Percentiles rank a stretch among this genome's conserved stretches.
phyloP scores from a whole-genome alignment of 805 yeast genomes.

The Grigorovia jiainica region DNA sequence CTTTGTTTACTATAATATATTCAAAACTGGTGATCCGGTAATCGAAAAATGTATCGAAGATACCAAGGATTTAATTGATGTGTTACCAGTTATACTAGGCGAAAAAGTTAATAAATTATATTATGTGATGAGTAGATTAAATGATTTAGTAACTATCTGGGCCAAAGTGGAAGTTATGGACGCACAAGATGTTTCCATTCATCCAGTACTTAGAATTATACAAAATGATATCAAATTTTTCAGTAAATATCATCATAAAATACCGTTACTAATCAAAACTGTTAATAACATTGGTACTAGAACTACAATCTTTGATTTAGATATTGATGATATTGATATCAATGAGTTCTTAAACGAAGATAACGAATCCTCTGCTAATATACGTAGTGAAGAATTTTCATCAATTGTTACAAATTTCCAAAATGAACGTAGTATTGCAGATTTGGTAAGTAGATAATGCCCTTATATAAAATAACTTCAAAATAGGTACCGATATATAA shows the following conservation, averaged over 20 bases:
- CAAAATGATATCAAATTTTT: slow-evolving; percentile 18
- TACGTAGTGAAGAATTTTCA: slow-evolving; percentile 8
- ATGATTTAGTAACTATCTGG: slow-evolving; percentile 17
- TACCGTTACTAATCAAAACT: slow-evolving; percentile 8
- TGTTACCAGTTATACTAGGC: slow-evolving; percentile 10
- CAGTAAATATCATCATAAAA: slow-evolving; percentile 4
- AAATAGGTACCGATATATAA: no score
- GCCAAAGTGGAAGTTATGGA: slow-evolving; percentile 16
- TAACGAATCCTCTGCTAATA: slow-evolving; percentile 2
- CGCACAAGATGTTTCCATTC: slow-evolving; percentile 10
- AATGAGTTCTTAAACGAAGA: slow-evolving; percentile 1
- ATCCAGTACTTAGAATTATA: slow-evolving; percentile 22
- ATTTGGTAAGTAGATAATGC: slow-evolving; percentile 4
- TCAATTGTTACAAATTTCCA: slow-evolving; percentile 15
- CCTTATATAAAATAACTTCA: no score
- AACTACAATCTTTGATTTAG: not conserved
- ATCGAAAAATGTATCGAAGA: slow-evolving; percentile 16
- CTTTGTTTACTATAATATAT: slow-evolving; percentile 18
- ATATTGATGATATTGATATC: slow-evolving; percentile 3
- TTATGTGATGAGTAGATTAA: slow-evolving; percentile 12
- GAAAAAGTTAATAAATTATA: slow-evolving; percentile 9
- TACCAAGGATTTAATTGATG: slow-evolving; percentile 13
- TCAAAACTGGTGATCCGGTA: slow-evolving; percentile 9
- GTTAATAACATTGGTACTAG: not conserved
- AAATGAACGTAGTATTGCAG: slow-evolving; percentile 11